Base-by-base conservation (phyloP, 371 early-diverging fungal species). In the Sporodiniella umbellata region DNA sequence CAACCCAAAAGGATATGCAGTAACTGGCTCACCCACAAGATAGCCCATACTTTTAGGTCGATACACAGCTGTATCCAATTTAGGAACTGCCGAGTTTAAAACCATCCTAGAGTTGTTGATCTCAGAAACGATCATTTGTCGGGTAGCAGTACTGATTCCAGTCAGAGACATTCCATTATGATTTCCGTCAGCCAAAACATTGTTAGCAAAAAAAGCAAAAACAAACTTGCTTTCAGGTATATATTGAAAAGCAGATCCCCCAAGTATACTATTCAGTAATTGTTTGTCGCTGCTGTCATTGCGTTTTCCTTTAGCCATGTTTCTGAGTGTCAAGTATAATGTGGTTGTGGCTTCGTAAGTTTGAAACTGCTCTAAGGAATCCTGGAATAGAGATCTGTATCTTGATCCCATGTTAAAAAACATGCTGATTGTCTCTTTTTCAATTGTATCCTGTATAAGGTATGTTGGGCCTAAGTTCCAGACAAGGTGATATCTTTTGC, bases 381-480 rank as follows among this genome's bases (percentile, higher is more conserved):
- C 88, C 56, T 86, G 88, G 48, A 83, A 89, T 45, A 83, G 69
- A 0, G 81, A 79, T 31, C 70, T 71, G 55, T 86, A 86, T 0
- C 86, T 77, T 21, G 83, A 79, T 5, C 87, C 86, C 5, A 85
- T 66, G 42, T 85, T 79, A 58, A 80, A 85, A 24, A 81, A 73
- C 7, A 82, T 64, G 42, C 72, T 77, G 42, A 87, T 63, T 12
- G 73, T 62, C 50, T 79, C 81, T 8, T 72, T 79, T 55, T 85
- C 85, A 48, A 88, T 47, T 0, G 66, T 64, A 17, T 82, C 85
- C 30, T 68, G 70, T n/a, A 87, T 66, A 3, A 88, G 65, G 42
- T 87, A 86, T 10, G 72, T 70, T 15, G 88, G 84, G 1, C 88
- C 89, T 4, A 88, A 62, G 53, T 88, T 75, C 86, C 86, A 88